Base-by-base conservation (phyloP, 768 basidiomycete genomes). In the Heimioporus sp. region DNA sequence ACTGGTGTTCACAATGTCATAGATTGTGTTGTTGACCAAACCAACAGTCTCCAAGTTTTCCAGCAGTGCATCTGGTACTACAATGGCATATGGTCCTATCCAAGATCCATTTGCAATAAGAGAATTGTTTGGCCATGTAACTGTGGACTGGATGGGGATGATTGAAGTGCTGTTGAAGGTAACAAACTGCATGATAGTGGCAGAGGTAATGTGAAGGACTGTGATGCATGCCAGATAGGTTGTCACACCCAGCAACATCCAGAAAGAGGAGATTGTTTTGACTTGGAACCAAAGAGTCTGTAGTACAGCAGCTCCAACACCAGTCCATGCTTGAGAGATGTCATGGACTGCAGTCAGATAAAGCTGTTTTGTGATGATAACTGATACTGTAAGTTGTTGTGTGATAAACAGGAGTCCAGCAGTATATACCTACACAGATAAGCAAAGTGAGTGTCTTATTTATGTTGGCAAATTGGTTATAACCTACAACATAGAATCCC, bases 341-440 rank as follows among this genome's bases (percentile, higher is more conserved):
- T 65, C 64, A 48, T 65, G 62, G 0, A 60, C 39, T 31, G 48
- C 35, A 21, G 65, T 65, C 6, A 66, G 3, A 3, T 55, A 54
- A 15, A 60, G 54, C 1, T 36, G 21, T 7, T 49, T 32, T 10
- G 42, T 35, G 16, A 62, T 30, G 0, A 53, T 35, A 3, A 21
- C 35, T 16, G 38, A 47, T 10, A 53, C 32, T 10, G 63, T 51
- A 17, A 62, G 52, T 15, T 53, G 52, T 17, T 66, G 65, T 21
- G 53, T 56, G 1, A 64, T 15, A 21, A 56, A 59, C 8, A 65
- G 55, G 24, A 65, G 53, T 4, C 43, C 39, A 31, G 53, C 53
- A 54, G 56, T 50, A 12, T 59, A 62, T 2, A 61, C 2, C 60
- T 61, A 20, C 15, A 13, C 5, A 4, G 11, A 39, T 12, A 3